phyloP scores from a whole-genome alignment of 352 stramenopile genomes.

The Globisporangium perplexum region DNA sequence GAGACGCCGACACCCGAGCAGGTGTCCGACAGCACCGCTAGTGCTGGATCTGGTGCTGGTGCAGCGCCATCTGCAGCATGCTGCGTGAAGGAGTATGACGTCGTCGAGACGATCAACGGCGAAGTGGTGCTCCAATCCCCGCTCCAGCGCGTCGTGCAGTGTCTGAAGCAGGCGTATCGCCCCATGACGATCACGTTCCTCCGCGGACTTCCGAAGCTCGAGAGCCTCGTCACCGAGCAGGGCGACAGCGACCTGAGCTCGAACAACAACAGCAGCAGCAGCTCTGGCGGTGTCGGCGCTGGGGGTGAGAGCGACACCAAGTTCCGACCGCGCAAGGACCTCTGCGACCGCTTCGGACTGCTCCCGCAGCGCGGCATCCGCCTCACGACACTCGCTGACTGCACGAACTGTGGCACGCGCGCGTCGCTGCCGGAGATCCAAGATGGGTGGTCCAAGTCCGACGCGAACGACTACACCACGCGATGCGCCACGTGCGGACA shows the following conservation, averaged over 20 bases:
- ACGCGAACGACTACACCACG: conserved; percentile 41
- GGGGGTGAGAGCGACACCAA: conserved; percentile 2
- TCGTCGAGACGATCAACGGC: conserved; percentile 45
- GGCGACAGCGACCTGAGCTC: background rate
- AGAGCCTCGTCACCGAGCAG: conserved; percentile 8
- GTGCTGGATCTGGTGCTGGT: background rate
- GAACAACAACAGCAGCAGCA: conserved; percentile 6
- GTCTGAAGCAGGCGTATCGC: conserved; percentile 32
- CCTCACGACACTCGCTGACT: conserved; percentile 35
- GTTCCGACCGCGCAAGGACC: conserved; percentile 19
- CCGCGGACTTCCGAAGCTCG: conserved; percentile 25
- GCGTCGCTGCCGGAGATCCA: conserved; percentile 28
- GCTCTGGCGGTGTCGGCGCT: too few species aligned
- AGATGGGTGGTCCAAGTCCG: conserved; percentile 18
- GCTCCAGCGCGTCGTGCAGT: conserved; percentile 24
- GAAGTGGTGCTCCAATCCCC: conserved; percentile 26
- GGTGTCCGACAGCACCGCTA: too few species aligned
- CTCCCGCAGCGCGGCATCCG: conserved; percentile 30
- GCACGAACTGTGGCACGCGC: conserved; percentile 24
- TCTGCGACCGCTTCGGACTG: conserved; percentile 42
- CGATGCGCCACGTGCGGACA: conserved; percentile 22
- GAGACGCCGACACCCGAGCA: too few species aligned
- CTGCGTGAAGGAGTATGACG: conserved; percentile 17
- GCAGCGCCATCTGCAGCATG: background rate
- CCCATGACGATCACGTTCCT: conserved; percentile 46